Base-by-base conservation (phyloP, 2,329 filamentous ascomycete genomes). In the Fusarium sp. region DNA sequence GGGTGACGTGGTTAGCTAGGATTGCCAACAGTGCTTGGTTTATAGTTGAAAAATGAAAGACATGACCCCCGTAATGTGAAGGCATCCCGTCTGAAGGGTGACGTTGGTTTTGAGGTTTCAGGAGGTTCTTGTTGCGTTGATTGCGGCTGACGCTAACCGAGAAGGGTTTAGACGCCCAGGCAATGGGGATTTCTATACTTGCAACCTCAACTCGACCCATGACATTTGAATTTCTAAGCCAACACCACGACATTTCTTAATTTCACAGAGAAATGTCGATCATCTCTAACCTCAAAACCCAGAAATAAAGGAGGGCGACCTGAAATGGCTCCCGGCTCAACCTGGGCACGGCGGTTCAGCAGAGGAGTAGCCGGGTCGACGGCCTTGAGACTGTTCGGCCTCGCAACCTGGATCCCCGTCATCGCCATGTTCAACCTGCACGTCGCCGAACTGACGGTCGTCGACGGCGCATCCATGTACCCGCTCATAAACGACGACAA, bases 401-500 rank as follows among this genome's bases (percentile, higher is more conserved):
- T 88, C 64, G 83, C 84, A 56, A 85, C 87, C 23, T 90, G 89
- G 86, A 78, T 90, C 23, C 89, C 89, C 1, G 84, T 87, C 13
- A 79, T 87, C 53, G 83, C 89, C 62, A 87, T 86, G 77, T 84
- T 91, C 80, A 87, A 90, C 73, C 81, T 85, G 33, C 83, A 89
- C 72, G 84, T 91, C 36, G 86, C 84, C 20, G 86, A 89, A 69
- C 66, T 89, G 46, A 85, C 84, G 4, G 79, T 81, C 62, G 86
- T 91, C 64, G 82, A 83, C 34, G 89, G 89, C 2, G 78, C 83
- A 18, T 93, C 90, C 18, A 96, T 96, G 92, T 90, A 90, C 60
- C 92, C 92, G 1, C 90, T 89, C 66, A 81, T 95, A 59, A 94
- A 94, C 74, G 83, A 88, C 63, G 86, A 89, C 57, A 89, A 83